A percentile compares a stretch with the other conserved stretches of the same genome.
Evolutionary conservation across 768 basidiomycete species (phyloP).

Genomic region (Phanerodontia chrysosporium): DNA sequence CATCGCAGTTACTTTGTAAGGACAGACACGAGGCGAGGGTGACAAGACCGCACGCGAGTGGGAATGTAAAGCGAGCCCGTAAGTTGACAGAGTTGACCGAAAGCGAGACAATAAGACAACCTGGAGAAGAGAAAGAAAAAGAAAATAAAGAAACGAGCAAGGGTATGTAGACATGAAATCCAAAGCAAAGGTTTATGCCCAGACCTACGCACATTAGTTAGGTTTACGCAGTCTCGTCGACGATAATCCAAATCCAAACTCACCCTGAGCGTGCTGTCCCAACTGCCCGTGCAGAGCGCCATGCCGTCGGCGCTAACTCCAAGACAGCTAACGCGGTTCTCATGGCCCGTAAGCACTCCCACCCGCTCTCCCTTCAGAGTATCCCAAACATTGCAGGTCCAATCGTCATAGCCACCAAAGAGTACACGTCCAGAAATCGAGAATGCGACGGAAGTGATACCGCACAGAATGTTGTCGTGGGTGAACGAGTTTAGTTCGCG

Average conservation of each 20-base stretch:
- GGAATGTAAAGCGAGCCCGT: slow-evolving; percentile 44
- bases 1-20: slow-evolving; percentile 38
- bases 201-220: slow-evolving; percentile 51
- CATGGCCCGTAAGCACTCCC: slow-evolving; percentile 94
- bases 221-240: not conserved
- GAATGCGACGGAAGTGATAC: slow-evolving; percentile 98
- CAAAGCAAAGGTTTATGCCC: slow-evolving; percentile 56
- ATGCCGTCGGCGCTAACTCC: slow-evolving; percentile 96
- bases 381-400: slow-evolving; percentile 99
- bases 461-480: slow-evolving; percentile 98
- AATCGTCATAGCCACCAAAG: slow-evolving; percentile 98
- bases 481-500: slow-evolving; percentile 96
- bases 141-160: slow-evolving; percentile 3
- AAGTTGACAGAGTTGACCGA: slow-evolving; percentile 7
- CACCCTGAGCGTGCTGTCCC: slow-evolving; percentile 96
- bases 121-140: slow-evolving; percentile 2
- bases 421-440: slow-evolving; percentile 96
- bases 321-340: slow-evolving; percentile 95
- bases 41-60: slow-evolving; percentile 43
- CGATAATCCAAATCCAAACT: not conserved
- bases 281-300: slow-evolving; percentile 97
- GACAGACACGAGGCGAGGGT: slow-evolving; percentile 56
- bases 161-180: slow-evolving; percentile 11
- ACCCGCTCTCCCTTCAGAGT: slow-evolving; percentile 98
- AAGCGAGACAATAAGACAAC: slow-evolving; percentile 20